phyloP scores from a whole-genome alignment of 2,329 filamentous ascomycete genomes.

The Cladosporium sp. region DNA sequence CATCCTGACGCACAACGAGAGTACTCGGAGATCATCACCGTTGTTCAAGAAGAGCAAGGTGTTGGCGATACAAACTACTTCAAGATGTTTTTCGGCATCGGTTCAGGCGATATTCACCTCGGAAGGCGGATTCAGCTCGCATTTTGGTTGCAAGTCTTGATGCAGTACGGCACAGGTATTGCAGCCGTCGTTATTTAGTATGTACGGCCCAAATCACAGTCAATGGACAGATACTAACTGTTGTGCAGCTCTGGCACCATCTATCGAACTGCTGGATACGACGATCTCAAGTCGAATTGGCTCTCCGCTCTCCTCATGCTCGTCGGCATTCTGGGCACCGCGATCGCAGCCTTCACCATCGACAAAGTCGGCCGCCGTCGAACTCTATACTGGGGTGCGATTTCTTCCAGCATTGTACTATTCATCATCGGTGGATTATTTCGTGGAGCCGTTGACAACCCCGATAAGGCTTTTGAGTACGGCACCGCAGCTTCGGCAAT shows the following conservation, averaged over 20 bases:
- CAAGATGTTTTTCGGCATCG: slow-evolving; percentile 28
- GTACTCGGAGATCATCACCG: slow-evolving; percentile 20
- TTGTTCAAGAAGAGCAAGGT: slow-evolving; percentile 11
- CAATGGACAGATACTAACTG: slow-evolving; percentile 18
- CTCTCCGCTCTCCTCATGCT: slow-evolving; percentile 25
- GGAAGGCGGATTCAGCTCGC: slow-evolving; percentile 20
- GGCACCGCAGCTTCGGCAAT: slow-evolving; percentile 29
- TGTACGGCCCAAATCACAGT: slow-evolving; percentile 16
- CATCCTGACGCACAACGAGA: slow-evolving; percentile 20
- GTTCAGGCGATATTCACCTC: slow-evolving; percentile 12
- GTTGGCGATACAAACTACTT: slow-evolving; percentile 14
- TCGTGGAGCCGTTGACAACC: slow-evolving; percentile 3
- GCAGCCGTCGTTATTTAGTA: slow-evolving; percentile 20
- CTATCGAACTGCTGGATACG: slow-evolving; percentile 26
- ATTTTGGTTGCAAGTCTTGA: slow-evolving; percentile 29
- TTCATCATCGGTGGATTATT: slow-evolving; percentile 20
- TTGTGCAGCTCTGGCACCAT: slow-evolving; percentile 23
- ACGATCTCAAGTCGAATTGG: slow-evolving; percentile 24
- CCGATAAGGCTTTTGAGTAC: slow-evolving; percentile 20
- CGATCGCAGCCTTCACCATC: slow-evolving; percentile 29
- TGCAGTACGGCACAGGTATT: slow-evolving; percentile 29
- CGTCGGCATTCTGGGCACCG: slow-evolving; percentile 24
- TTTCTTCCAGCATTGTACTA: slow-evolving; percentile 19
- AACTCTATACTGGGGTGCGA: slow-evolving; percentile 33
- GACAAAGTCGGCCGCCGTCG: slow-evolving; percentile 33